Evolutionary conservation across 495 filamentous ascomycete species (phyloP).

Genomic region (Daldinia bambusicola): DNA sequence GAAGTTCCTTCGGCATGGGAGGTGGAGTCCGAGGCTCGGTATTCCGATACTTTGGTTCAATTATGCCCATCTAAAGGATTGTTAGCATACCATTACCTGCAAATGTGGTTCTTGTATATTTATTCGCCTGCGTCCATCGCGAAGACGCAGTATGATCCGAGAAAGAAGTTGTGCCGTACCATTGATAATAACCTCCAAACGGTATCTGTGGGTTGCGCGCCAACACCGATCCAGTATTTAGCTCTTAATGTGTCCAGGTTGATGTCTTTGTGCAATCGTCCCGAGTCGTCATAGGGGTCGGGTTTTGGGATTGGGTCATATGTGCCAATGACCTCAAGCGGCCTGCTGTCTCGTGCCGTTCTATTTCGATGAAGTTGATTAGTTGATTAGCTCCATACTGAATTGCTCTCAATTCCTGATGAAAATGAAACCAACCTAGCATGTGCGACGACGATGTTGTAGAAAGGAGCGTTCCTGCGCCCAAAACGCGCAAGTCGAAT

Average conservation of each 20-base stretch:
- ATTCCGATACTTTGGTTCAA: conserved; percentile 47
- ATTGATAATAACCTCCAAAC: conserved; percentile 86
- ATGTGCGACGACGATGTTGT: conserved; percentile 96
- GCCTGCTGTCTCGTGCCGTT: conserved; percentile 83
- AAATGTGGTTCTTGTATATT: too few species aligned
- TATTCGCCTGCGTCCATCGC: too few species aligned
- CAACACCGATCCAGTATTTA: conserved; percentile 96
- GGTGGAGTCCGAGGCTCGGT: conserved; percentile 44
- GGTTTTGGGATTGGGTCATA: conserved; percentile 90
- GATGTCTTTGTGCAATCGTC: conserved; percentile 85
- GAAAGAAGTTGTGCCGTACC: conserved; percentile 63
- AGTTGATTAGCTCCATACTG: conserved; percentile 9
- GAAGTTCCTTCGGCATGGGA: conserved; percentile 34
- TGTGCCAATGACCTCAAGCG: conserved; percentile 93
- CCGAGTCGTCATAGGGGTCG: conserved; percentile 71
- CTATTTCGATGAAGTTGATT: conserved; percentile 50
- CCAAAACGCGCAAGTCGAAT: conserved; percentile 96
- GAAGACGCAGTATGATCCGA: too few species aligned
- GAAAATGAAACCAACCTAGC: conserved; percentile 73
- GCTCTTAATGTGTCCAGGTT: conserved; percentile 82
- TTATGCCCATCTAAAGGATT: conserved; percentile 40
- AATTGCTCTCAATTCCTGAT: background rate
- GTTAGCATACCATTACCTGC: background rate
- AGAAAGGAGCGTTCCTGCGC: conserved; percentile 83
- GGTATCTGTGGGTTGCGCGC: conserved; percentile 90